A percentile compares a stretch with the other conserved stretches of the same genome.
phyloP scores from a whole-genome alignment of 148 eudicot genomes.

The Spergularia bocconei region DNA sequence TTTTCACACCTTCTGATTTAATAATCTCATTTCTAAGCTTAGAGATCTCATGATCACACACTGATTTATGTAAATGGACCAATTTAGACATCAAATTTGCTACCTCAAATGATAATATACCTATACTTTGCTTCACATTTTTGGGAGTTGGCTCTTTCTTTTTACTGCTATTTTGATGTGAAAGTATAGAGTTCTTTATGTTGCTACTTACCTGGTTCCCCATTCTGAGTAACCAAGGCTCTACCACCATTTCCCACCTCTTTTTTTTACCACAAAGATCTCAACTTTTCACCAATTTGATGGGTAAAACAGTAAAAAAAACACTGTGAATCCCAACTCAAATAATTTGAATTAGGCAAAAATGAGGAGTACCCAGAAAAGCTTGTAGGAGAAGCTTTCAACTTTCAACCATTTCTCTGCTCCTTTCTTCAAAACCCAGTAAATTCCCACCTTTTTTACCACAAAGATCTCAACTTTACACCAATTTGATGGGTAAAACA shows the following conservation, averaged over 20 bases:
- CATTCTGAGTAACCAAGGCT: conserved; percentile 79
- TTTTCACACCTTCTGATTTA: conserved; percentile 58
- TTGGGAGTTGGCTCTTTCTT: conserved; percentile 24
- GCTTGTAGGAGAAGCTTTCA: too few species aligned
- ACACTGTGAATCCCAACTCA: neutral
- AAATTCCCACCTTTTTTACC: conserved; percentile 2
- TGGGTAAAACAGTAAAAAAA: neutral
- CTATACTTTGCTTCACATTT: conserved; percentile 39
- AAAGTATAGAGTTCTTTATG: conserved; percentile 59
- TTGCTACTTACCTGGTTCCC: conserved; percentile 74
- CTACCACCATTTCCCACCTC: conserved; percentile 61
- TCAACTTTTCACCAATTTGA: conserved; percentile 14
- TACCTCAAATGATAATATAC: conserved; percentile 81
- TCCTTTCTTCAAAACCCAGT: neutral
- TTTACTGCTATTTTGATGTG: conserved; percentile 36
- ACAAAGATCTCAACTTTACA: conserved; percentile 27
- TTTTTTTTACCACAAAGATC: conserved; percentile 22
- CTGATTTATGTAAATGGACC: conserved; percentile 62
- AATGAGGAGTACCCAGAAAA: conserved; percentile 19
- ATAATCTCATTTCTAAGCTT: conserved; percentile 54
- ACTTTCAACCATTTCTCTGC: conserved; percentile 68
- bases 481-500: neutral
- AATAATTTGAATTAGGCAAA: too few species aligned
- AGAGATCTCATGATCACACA: conserved; percentile 48
- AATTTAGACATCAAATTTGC: conserved; percentile 92